Evolutionary conservation across 2,329 filamentous ascomycete species (phyloP).

Genomic region (Diaporthe citriasiana): DNA sequence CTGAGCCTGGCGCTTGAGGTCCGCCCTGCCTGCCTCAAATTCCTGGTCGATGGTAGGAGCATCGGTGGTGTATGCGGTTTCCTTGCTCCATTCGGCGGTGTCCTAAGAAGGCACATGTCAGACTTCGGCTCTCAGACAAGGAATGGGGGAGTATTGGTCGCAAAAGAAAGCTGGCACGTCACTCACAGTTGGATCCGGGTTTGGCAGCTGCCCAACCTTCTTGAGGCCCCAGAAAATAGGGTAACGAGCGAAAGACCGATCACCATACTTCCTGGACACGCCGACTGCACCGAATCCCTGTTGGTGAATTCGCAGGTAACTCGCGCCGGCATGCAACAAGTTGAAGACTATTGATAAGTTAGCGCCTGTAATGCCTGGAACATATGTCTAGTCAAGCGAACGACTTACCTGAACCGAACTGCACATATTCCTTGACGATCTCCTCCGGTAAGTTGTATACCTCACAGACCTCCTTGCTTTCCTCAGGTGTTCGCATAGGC

Average conservation of each 20-base stretch:
- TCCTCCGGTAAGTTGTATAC: conserved; percentile 72
- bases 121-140: not conserved
- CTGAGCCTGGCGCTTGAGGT: conserved; percentile 72
- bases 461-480: conserved; percentile 72
- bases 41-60: conserved; percentile 67
- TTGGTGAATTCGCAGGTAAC: conserved; percentile 76
- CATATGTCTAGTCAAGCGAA: conserved; percentile 60
- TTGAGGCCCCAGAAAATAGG: conserved; percentile 78
- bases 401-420: conserved; percentile 67
- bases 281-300: conserved; percentile 78
- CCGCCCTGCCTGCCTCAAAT: conserved; percentile 67
- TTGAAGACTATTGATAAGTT: conserved; percentile 69
- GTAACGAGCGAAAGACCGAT: conserved; percentile 75
- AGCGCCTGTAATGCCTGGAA: conserved; percentile 70
- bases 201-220: conserved; percentile 74
- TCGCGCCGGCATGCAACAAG: conserved; percentile 75
- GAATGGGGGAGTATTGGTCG: not conserved
- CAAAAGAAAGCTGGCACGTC: not conserved
- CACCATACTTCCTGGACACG: conserved; percentile 77
- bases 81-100: conserved; percentile 72
- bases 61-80: conserved; percentile 50
- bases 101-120: conserved; percentile 51
- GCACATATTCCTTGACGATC: conserved; percentile 70
- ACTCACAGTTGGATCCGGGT: conserved; percentile 70
- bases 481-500: conserved; percentile 73